Base-by-base conservation (phyloP, 345 rosid species). In the Jatropha curcas region DNA sequence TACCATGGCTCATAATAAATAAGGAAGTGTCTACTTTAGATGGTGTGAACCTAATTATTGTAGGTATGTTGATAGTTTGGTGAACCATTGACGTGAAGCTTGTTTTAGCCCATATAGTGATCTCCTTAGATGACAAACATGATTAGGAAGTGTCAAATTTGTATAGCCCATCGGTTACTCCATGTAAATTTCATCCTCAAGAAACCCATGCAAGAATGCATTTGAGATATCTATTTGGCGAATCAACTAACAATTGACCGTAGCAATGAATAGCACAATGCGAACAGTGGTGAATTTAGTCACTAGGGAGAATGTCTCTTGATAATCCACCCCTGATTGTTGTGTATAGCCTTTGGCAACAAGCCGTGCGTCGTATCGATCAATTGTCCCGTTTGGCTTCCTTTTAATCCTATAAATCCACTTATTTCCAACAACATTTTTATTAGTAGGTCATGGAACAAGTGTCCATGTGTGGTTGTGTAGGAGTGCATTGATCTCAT, bases 91-190 rank as follows among this genome's bases (percentile, higher is more conserved):
- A 0, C 59, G 41, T 10, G 59, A 57, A 1, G 71, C 37, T 14
- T 67, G 57, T 20, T 51, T 46, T 3, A 67, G 24, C 2, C 56
- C 56, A 45, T 65, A 65, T 24, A 65, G 52, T 12, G 71, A 51
- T 2, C 8, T 27, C 1, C 9, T 16, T 4, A 68, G 48, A 0
- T 25, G 1, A 22, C 72, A 53, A 20, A 51, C 72, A 68, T 52
- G 45, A 68, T 25, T 19, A 53, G 46, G 72, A 27, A n/a, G 9
- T 25, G 22, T 9, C 4, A 22, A 12, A 67, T 67, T 2, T 6
- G 4, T 27, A 10, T 48, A 46, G 12, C 59, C 58, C 1, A 3
- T 41, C 0, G 68, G 68, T 31, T 65, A 31, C 1, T 27, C 58
- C 71, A 43, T 46, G 14, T 7, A 67, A 8, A 67, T 30, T 5